These are phyloP conservation scores for Suhomyces coccinellae DNA, from an alignment of 1,139 yeast genomes.

Conservation along the genomic window DNA sequence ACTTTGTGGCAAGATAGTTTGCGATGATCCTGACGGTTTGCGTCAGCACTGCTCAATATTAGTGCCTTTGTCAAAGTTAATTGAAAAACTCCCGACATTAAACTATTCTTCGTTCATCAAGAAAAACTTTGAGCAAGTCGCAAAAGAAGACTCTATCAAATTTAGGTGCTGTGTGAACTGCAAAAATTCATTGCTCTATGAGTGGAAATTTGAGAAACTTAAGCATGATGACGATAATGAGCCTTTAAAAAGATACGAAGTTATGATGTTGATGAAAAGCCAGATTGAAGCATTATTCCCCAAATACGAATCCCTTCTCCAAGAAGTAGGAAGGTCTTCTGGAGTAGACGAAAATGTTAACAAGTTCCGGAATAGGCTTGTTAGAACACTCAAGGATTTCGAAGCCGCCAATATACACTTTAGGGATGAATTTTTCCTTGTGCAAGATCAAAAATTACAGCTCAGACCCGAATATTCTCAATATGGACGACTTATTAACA, in stretches of 20 bases:
- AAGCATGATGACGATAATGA: conserved; percentile 12
- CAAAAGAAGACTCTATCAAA: conserved; percentile 14
- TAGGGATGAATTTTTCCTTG: conserved; percentile 24
- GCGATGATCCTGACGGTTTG: conserved; percentile 57
- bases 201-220: conserved; percentile 51
- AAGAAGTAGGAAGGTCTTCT: not conserved
- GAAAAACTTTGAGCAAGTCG: conserved; percentile 19
- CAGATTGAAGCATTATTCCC: conserved; percentile 36
- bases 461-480: conserved; percentile 20
- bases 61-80: conserved; percentile 56
- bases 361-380: conserved; percentile 29
- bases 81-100: conserved; percentile 40
- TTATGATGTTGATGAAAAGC: conserved; percentile 33
- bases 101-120: conserved; percentile 37
- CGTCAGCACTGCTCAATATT: conserved; percentile 63
- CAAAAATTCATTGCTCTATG: conserved; percentile 59
- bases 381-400: conserved; percentile 36
- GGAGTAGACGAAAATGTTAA: conserved; percentile 16
- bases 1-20: conserved; percentile 78
- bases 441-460: conserved; percentile 16
- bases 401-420: conserved; percentile 31
- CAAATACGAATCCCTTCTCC: conserved; percentile 23
- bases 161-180: conserved; percentile 68
- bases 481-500: conserved; percentile 26
- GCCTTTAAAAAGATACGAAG: conserved; percentile 23